Base-by-base conservation (phyloP, 257 asterid species). In the Primulina eburnea region DNA sequence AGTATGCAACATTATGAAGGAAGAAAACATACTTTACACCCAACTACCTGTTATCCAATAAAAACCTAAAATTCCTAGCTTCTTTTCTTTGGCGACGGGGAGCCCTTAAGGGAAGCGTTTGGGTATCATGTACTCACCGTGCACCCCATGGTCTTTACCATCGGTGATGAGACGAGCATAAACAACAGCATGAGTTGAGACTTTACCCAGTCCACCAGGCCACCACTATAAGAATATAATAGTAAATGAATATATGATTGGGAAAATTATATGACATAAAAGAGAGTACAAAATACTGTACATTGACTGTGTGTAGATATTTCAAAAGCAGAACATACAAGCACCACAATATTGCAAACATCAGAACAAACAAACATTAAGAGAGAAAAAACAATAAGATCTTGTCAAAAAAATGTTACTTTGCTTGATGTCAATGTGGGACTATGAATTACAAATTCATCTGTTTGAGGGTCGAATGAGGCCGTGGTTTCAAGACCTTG, bases 161-260 rank as follows among this genome's bases (percentile, higher is more conserved):
- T 87, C 88, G 60, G 77, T 80, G 38, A 94, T 78, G 60, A 94
- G 90, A 65, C 98, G 98, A 67, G 99, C 98, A 84, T 84, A 94
- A 43, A 89, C 93, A 69, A 89, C 61, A 32, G 87, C 99, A 84
- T 94, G 98, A 34, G 98, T 94, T 59, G 99, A 88, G 61, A 91
- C 87, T 86, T 94, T 94, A 56, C 98, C 99, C 80, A 94, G 85
- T 71, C 99, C 99, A 69, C 99, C 99, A 53, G 99, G 99, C 99
- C 99, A 94, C 99, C 99, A 91, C 99, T 94, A 71, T 47, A 58
- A 70, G 59, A 62, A 72, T 62, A 68, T 14, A 81, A 33, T 63
- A 40, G 58, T 65, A 37, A 72, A 71, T 56, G 62, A 76, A 75
- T 38, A 60, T 71, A 7, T n/a, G 17, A 60, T 65, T 17, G 12